phyloP scores from a whole-genome alignment of 2,329 filamentous ascomycete genomes.

The Aureobasidium sp. region DNA sequence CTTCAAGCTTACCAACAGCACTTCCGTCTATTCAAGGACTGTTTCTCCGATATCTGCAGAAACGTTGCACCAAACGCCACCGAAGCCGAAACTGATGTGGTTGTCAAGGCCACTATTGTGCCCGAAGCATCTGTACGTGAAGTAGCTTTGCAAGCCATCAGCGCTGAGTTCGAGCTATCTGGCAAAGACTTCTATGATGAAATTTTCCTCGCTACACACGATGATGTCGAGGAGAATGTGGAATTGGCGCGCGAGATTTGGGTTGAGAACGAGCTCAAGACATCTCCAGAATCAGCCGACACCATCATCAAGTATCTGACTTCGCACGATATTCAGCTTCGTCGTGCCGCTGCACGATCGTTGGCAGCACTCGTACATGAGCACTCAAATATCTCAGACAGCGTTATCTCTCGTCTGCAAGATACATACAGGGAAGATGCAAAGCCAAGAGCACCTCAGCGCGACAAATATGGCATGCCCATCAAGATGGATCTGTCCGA shows the following conservation, averaged over 20 bases:
- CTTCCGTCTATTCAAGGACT: slow-evolving; percentile 92
- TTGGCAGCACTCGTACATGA: slow-evolving; percentile 65
- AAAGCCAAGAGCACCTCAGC: slow-evolving; percentile 73
- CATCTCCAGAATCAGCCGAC: slow-evolving; percentile 56
- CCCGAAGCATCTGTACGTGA: slow-evolving; percentile 73
- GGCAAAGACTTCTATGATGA: slow-evolving; percentile 81
- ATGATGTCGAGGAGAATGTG: slow-evolving; percentile 80
- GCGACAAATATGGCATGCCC: slow-evolving; percentile 92
- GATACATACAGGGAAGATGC: slow-evolving; percentile 68
- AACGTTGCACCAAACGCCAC: slow-evolving; percentile 78
- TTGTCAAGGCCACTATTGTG: slow-evolving; percentile 74
- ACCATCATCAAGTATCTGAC: slow-evolving; percentile 69
- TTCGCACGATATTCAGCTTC: slow-evolving; percentile 71
- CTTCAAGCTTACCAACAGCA: slow-evolving; percentile 90
- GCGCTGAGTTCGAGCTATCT: slow-evolving; percentile 84
- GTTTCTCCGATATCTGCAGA: slow-evolving; percentile 76
- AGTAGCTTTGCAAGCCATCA: slow-evolving; percentile 81
- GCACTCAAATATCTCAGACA: slow-evolving; percentile 53
- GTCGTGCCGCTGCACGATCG: slow-evolving; percentile 74
- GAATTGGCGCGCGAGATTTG: slow-evolving; percentile 82
- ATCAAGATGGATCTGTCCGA: slow-evolving; percentile 81
- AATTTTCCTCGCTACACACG: slow-evolving; percentile 89
- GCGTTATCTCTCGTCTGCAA: slow-evolving; percentile 60
- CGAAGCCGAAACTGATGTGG: slow-evolving; percentile 61
- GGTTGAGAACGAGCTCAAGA: slow-evolving; percentile 80